A percentile compares a stretch with the other conserved stretches of the same genome.
Conservation (phyloP, 1,284 basidiomycete species). For the Ceratobasidium sp. region DNA sequence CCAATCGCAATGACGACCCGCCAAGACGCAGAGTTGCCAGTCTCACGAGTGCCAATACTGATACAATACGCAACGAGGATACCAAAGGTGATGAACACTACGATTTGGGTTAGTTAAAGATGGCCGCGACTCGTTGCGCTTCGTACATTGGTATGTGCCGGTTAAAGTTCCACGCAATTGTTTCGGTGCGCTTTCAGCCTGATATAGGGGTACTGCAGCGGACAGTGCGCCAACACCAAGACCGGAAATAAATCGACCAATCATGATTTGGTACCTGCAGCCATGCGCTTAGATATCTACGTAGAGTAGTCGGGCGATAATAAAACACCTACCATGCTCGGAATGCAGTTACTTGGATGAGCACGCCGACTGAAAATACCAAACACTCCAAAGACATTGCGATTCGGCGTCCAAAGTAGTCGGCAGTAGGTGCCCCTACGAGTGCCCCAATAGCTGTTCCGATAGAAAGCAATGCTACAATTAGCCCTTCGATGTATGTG, state of each 20-base stretch:
- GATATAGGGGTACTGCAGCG: constrained; percentile 80
- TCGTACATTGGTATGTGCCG: constrained; percentile 45
- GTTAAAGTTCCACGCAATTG: constrained; percentile 80
- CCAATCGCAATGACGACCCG: constrained; percentile 73
- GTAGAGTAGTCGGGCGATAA: constrained; percentile 51
- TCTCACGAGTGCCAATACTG: constrained; percentile 50
- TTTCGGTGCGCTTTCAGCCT: constrained; percentile 77
- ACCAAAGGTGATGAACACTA: constrained; percentile 74
- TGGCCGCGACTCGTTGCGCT: background rate
- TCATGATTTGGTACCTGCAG: constrained; percentile 51
- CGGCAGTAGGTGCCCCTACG: constrained; percentile 66
- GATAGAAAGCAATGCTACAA: constrained; percentile 72
- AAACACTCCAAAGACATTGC: constrained; percentile 75
- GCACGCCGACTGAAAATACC: constrained; percentile 73
- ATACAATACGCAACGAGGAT: constrained; percentile 73
- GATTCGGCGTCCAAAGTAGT: constrained; percentile 69
- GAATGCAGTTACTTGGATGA: constrained; percentile 64
- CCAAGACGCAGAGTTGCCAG: constrained; percentile 62
- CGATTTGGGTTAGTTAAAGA: background rate
- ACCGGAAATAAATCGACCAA: constrained; percentile 74
- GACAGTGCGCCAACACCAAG: constrained; percentile 74
- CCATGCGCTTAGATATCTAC: constrained; percentile 43
- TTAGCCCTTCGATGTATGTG: constrained; percentile 55
- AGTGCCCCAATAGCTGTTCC: constrained; percentile 70
- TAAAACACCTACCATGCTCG: constrained; percentile 57